These are phyloP conservation scores for Chlamydomonas applanata DNA, from an alignment of 139 green algal species.

Conservation along the genomic window DNA sequence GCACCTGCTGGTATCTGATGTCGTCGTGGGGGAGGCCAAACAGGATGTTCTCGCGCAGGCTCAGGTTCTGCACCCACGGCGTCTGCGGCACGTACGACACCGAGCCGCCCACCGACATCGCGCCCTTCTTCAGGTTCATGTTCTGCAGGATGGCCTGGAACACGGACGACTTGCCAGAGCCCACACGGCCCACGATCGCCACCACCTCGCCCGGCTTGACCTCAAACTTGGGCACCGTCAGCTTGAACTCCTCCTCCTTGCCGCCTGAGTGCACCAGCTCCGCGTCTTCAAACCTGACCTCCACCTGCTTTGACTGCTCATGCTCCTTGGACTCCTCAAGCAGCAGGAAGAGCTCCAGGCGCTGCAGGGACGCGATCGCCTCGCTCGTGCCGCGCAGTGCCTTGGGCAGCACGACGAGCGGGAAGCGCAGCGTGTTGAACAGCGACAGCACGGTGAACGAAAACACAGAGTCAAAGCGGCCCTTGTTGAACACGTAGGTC, in stretches of 20 bases:
- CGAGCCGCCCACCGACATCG: conserved; percentile 22
- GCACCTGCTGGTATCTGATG: conserved; percentile 44
- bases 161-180: conserved; percentile 47
- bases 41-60: conserved; percentile 68
- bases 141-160: conserved; percentile 59
- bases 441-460: conserved; percentile 75
- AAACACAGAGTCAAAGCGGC: conserved; percentile 41
- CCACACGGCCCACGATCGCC: conserved; percentile 59
- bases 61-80: conserved; percentile 76
- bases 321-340: conserved; percentile 38
- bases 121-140: conserved; percentile 38
- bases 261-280: too few species aligned
- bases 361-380: conserved; percentile 19
- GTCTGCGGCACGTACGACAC: conserved; percentile 57
- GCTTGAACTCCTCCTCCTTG: conserved; percentile 46
- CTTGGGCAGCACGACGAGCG: conserved; percentile 77
- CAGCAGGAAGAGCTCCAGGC: conserved; percentile 53
- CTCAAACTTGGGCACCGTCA: conserved; percentile 45
- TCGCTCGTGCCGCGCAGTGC: conserved; percentile 56
- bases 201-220: conserved; percentile 52
- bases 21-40: conserved; percentile 60
- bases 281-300: conserved; percentile 24
- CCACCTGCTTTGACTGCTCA: neutral
- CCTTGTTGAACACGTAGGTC: conserved; percentile 54
- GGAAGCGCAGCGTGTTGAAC: conserved; percentile 81